phyloP scores from a whole-genome alignment of 2,329 filamentous ascomycete genomes.

The Thelonectria rubi region DNA sequence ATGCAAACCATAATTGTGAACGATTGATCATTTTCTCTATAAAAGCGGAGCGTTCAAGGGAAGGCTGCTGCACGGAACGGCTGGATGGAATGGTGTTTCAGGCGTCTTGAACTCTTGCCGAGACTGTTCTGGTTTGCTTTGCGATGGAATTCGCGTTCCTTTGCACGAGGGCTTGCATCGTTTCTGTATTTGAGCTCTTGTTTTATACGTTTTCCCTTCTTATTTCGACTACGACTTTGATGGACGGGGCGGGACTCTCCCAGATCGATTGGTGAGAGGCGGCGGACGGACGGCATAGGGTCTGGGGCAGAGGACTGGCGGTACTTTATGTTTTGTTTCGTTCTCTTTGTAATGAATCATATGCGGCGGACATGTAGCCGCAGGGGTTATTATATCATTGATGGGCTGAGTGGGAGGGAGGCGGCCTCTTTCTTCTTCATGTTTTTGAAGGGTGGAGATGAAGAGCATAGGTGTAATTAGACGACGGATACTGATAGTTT shows the following conservation, averaged over 20 bases:
- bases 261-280: slow-evolving; percentile 18
- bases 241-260: slow-evolving; percentile 22
- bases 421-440: slow-evolving; percentile 22
- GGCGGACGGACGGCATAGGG: slow-evolving; percentile 18
- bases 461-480: slow-evolving; percentile 48
- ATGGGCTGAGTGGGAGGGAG: slow-evolving; percentile 13
- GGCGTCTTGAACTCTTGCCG: slow-evolving; percentile 42
- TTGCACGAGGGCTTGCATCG: slow-evolving; percentile 35
- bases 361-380: slow-evolving; percentile 42
- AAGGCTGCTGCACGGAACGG: slow-evolving; percentile 29
- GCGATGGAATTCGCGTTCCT: slow-evolving; percentile 31
- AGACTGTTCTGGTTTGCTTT: slow-evolving; percentile 40
- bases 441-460: slow-evolving; percentile 12
- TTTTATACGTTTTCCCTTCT: slow-evolving; percentile 28
- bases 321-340: slow-evolving; percentile 36
- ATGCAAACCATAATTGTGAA: slow-evolving; percentile 14
- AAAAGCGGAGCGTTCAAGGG: slow-evolving; percentile 42
- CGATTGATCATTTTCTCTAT: slow-evolving; percentile 36
- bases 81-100: slow-evolving; percentile 42
- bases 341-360: slow-evolving; percentile 48
- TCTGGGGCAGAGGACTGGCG: slow-evolving; percentile 22
- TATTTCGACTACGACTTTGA: slow-evolving; percentile 34
- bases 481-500: slow-evolving; percentile 41
- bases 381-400: slow-evolving; percentile 30
- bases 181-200: slow-evolving; percentile 25